These are phyloP conservation scores for Plicaturopsis crispa DNA, from an alignment of 768 basidiomycete genomes.

Conservation along the genomic window DNA sequence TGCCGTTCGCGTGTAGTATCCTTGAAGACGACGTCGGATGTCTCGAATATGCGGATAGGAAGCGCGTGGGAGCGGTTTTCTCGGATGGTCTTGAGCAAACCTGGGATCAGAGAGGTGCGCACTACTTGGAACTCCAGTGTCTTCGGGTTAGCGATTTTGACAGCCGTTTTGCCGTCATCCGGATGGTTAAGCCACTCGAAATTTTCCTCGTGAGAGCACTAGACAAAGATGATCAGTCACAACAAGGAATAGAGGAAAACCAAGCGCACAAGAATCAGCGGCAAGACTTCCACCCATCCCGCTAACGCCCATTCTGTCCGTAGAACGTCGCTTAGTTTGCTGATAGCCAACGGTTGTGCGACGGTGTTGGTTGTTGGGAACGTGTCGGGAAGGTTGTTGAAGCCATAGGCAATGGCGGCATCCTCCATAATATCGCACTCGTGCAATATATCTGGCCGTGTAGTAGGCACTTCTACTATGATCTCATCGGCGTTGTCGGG, in stretches of 20 bases:
- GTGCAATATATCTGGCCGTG: conserved; percentile 96
- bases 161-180: conserved; percentile 75
- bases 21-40: conserved; percentile 89
- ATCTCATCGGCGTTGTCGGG: conserved; percentile 58
- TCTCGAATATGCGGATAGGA: conserved; percentile 91
- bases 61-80: conserved; percentile 93
- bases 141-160: conserved; percentile 95
- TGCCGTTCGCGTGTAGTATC: conserved; percentile 72
- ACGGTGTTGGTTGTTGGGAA: conserved; percentile 95
- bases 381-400: conserved; percentile 88
- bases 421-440: conserved; percentile 99
- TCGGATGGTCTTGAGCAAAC: conserved; percentile 92
- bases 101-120: conserved; percentile 91
- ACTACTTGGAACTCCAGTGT: conserved; percentile 98
- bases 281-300: conserved; percentile 93
- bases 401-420: conserved; percentile 94
- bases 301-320: conserved; percentile 89
- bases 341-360: conserved; percentile 85
- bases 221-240: not conserved
- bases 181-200: conserved; percentile 86
- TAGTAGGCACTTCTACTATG: conserved; percentile 76
- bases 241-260: not conserved
- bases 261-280: conserved; percentile 85
- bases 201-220: conserved; percentile 98
- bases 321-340: conserved; percentile 83